Evolutionary conservation across 495 filamentous ascomycete genomes (phyloP).

Genomic region (Aspergillus nanangensis): DNA sequence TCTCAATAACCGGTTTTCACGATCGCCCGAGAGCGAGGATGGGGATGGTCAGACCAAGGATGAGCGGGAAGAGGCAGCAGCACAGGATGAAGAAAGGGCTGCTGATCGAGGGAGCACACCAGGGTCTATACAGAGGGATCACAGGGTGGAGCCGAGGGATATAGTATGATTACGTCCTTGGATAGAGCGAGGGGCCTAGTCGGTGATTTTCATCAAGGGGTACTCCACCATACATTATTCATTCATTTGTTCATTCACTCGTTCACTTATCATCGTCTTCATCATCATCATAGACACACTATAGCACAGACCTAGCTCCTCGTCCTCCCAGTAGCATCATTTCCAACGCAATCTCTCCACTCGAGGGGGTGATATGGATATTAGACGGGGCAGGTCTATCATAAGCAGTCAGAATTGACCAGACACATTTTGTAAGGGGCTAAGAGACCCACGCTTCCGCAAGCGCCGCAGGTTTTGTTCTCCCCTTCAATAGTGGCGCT

Average conservation of each 20-base stretch:
- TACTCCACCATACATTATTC: no score
- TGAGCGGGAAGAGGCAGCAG: constrained; percentile 3
- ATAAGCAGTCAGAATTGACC: no score
- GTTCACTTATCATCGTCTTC: constrained; percentile 7
- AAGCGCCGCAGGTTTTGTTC: constrained; percentile 30
- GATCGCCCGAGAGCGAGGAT: constrained; percentile 19
- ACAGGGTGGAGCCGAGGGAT: no score
- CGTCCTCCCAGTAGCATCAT: not conserved
- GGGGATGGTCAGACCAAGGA: constrained; percentile 3
- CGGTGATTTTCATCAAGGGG: no score
- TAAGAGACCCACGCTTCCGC: constrained; percentile 25
- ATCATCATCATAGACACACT: not conserved
- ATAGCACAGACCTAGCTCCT: not conserved
- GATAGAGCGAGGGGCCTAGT: no score
- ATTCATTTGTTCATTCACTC: no score
- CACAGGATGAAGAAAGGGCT: no score
- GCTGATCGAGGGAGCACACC: no score
- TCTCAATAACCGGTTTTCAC: constrained; percentile 53
- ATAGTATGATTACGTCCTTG: no score
- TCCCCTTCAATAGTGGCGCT: constrained; percentile 22
- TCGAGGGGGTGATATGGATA: not conserved
- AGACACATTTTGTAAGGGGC: no score
- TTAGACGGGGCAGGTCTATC: constrained; percentile 28
- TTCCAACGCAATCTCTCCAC: no score
- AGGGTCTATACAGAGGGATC: no score